phyloP scores from a whole-genome alignment of 2,329 filamentous ascomycete species.

The Oidium heveae region DNA sequence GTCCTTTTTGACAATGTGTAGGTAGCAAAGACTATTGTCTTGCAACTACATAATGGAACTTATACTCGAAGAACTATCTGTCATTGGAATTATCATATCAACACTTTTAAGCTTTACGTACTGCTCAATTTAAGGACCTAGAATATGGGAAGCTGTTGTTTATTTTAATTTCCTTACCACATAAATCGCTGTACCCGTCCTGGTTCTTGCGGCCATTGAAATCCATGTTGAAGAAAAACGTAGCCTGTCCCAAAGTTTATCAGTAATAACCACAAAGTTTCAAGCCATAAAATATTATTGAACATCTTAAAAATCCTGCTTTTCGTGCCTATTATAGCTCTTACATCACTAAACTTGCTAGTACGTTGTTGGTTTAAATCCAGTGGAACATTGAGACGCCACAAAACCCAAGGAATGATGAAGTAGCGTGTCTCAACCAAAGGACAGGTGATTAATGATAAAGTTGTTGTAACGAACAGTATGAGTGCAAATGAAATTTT shows the following conservation, averaged over 20 bases:
- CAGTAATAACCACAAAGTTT: slow-evolving; percentile 42
- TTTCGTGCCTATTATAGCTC: not conserved
- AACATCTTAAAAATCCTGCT: slow-evolving; percentile 1
- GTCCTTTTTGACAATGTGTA: no score
- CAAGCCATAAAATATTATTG: slow-evolving; percentile 22
- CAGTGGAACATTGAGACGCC: slow-evolving; percentile 54
- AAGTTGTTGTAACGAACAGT: slow-evolving; percentile 39
- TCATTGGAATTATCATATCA: no score
- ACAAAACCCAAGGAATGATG: slow-evolving; percentile 84
- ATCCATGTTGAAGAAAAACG: slow-evolving; percentile 43
- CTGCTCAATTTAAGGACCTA: no score
- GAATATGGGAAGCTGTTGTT: no score
- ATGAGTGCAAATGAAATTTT: slow-evolving; percentile 27
- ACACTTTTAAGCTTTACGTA: no score
- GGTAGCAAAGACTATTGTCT: no score
- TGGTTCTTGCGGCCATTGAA: slow-evolving; percentile 27
- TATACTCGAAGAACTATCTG: no score
- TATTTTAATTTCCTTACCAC: slow-evolving; percentile 29
- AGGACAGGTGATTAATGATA: slow-evolving; percentile 69
- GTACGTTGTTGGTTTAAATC: not conserved
- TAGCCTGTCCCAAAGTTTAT: slow-evolving; percentile 44
- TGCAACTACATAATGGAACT: no score
- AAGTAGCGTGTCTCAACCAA: slow-evolving; percentile 92
- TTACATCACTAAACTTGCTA: not conserved
- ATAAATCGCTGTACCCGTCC: slow-evolving; percentile 52